Evolutionary conservation across 1,284 basidiomycete species (phyloP), one percentile per base, ranked within the genome.

Genomic region (Austroboletus novae-zelandiae): DNA sequence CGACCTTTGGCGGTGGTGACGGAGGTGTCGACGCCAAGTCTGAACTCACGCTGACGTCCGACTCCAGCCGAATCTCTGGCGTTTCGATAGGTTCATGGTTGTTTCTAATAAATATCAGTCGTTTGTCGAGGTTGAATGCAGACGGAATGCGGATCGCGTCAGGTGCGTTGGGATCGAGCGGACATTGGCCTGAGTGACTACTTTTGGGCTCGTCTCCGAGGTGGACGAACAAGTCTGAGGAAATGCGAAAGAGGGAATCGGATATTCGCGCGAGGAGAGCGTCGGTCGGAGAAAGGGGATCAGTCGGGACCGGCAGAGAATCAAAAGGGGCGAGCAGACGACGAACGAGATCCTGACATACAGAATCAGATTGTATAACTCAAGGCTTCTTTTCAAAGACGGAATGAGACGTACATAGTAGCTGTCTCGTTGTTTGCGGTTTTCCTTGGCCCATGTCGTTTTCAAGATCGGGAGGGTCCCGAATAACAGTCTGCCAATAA

Each of bases 381-480:
- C 17, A 30, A 11, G 0, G 6, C 1, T 3, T 36, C 50, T 44
- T 20, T 15, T 9, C 5, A 17, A 11, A 45, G 34, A 41, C 44
- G 7, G n/a, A 47, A 25, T 20, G 40, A 42, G 23, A 68, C 79
- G 42, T 58, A 89, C 86, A 66, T 89, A 89, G 61, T 89, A 89
- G 55, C 74, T 78, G 29, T 83, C 80, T 44, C 86, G 72, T 58
- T 86, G 84, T 55, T 81, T 83, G 43, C 64, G 64, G 40, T 75
- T 71, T 54, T 86, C 82, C 34, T 64, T 67, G n/a, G 69, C 65
- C 87, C 86, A 88, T 9, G 71, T 69, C 4, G 74, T 60, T 64
- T 86, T 88, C 47, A 76, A 61, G 1, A 70, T 60, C 0, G 86
- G 80, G 32, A 87, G 71, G 6, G 78, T 77, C 17, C 84, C 83